These are phyloP conservation scores for Pleurotus pulmonarius DNA, from an alignment of 768 basidiomycete genomes.

Conservation along the genomic window DNA sequence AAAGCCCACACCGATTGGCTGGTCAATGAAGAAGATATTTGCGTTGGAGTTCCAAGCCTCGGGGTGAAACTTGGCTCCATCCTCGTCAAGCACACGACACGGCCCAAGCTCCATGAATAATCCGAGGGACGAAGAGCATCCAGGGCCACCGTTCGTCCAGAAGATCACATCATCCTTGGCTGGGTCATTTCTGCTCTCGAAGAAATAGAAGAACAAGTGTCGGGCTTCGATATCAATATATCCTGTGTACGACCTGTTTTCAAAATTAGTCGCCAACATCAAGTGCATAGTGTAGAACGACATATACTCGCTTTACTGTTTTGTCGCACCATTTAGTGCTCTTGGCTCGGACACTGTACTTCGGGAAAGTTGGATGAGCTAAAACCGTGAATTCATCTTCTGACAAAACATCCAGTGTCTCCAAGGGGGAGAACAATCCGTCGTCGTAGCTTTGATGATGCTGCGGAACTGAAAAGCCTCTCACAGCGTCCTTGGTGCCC, in stretches of 20 bases:
- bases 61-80: slow-evolving; percentile 50
- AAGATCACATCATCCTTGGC: slow-evolving; percentile 39
- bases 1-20: slow-evolving; percentile 59
- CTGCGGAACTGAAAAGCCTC: too few relatives aligned
- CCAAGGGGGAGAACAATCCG: slow-evolving; percentile 14
- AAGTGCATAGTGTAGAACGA: not conserved
- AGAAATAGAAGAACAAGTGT: slow-evolving; percentile 54
- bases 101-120: slow-evolving; percentile 80
- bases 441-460: slow-evolving; percentile 10
- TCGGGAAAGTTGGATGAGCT: slow-evolving; percentile 39
- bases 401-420: slow-evolving; percentile 15
- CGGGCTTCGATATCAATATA: slow-evolving; percentile 46
- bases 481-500: too few relatives aligned
- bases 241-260: slow-evolving; percentile 37
- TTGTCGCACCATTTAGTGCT: slow-evolving; percentile 31
- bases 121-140: slow-evolving; percentile 46
- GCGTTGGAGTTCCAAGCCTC: slow-evolving; percentile 69
- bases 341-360: slow-evolving; percentile 35
- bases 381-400: slow-evolving; percentile 30
- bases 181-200: slow-evolving; percentile 47
- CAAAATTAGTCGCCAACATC: not conserved
- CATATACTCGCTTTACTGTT: slow-evolving; percentile 26
- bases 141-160: slow-evolving; percentile 49
- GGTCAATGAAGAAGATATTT: slow-evolving; percentile 61
- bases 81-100: slow-evolving; percentile 53